Base-by-base conservation (phyloP, 805 yeast species). In the Cyberlindnera euphorbiae region DNA sequence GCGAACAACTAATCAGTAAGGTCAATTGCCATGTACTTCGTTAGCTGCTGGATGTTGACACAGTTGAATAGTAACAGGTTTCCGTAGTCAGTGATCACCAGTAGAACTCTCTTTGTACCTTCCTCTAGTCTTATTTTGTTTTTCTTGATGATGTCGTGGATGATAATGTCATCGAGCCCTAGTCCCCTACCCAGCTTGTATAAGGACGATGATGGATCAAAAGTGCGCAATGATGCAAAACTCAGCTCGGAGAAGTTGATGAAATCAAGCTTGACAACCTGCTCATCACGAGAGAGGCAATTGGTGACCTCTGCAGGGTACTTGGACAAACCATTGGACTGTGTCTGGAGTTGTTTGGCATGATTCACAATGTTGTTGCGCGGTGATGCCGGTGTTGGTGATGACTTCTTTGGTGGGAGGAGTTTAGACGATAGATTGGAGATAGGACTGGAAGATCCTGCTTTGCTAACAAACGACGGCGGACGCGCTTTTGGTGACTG, bases 1-100 rank as follows among this genome's bases (percentile, higher is more conserved):
- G 84, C 83, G 36, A 82, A 75, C 45, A 74, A 64, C 29, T 64
- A 60, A 47, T 72, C 75, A 0, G 74, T 69, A 21, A 70, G 47
- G 35, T 62, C 68, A 25, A 73, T 66, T 18, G 69, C 69, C 24
- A 59, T 50, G 12, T 21, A 21, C 15, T 31, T 26, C 7, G 40
- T 40, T 15, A 46, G 29, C 14, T 27, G 39, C 15, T 39, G 32
- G 9, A 36, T 16, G 4, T 56, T 16, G 49, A 49, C 16, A 26
- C 42, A 33, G 39, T 44, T 53, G 33, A 61, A 49, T 12, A 64
- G 37, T 26, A 57, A 51, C 17, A 64, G 46, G 28, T 57, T 52
- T 2, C 67, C 68, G 18, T 33, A 35, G 35, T 60, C 59, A 5
- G 67, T 59, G 12, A 64, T 51, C 8, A 49, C 47, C 27, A 64